phyloP scores from a whole-genome alignment of 495 filamentous ascomycete genomes.

The Lichina pygmaea region DNA sequence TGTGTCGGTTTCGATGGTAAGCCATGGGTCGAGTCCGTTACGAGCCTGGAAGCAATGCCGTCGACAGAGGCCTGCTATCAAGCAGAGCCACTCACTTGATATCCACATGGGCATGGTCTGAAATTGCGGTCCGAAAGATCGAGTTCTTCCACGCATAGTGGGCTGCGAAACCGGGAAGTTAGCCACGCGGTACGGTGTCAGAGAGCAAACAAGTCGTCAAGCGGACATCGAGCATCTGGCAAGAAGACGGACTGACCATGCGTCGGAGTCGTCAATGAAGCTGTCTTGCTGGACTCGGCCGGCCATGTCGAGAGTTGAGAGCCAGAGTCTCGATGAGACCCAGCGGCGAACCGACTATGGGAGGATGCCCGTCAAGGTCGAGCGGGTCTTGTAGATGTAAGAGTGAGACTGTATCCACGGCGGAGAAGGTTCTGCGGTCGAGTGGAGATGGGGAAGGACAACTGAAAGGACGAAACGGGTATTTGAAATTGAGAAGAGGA shows the following conservation, averaged over 20 bases:
- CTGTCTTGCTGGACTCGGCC: constrained; percentile 56
- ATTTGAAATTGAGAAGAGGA: too few species aligned
- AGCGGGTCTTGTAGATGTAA: too few species aligned
- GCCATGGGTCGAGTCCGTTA: constrained; percentile 2
- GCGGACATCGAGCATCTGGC: background rate
- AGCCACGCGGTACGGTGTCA: too few species aligned
- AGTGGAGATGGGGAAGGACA: too few species aligned
- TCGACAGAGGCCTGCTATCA: background rate
- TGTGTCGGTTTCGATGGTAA: constrained; percentile 12
- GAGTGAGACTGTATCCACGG: too few species aligned
- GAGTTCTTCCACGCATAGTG: constrained; percentile 96
- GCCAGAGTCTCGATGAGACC: background rate
- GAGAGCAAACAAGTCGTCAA: background rate
- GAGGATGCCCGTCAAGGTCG: too few species aligned
- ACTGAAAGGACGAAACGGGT: too few species aligned
- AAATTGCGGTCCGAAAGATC: constrained; percentile 95
- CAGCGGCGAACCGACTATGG: too few species aligned
- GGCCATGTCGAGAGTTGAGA: constrained; percentile 20
- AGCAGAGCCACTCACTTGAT: constrained; percentile 39
- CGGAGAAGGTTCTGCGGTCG: too few species aligned
- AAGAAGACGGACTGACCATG: constrained; percentile 21
- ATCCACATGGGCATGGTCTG: constrained; percentile 89
- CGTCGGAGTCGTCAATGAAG: constrained; percentile 92
- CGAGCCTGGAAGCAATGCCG: background rate
- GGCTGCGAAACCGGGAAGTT: constrained; percentile 21